Conservation (phyloP, 2,329 filamentous ascomycete species). For the Stagonosporopsis cucurbitacearum region DNA sequence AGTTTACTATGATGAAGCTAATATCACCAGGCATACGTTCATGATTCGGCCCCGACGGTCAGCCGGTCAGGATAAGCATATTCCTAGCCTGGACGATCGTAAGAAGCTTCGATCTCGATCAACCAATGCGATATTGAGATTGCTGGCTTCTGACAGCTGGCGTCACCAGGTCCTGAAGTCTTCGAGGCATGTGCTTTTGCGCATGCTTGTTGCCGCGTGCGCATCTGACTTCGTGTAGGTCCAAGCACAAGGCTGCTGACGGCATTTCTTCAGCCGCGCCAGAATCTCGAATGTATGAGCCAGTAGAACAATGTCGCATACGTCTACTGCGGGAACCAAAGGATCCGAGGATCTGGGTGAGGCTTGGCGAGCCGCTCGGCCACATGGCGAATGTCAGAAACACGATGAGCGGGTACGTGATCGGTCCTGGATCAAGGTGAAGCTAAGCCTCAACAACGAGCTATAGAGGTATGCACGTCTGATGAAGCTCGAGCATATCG, state of each 20-base stretch:
- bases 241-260: constrained; percentile 10
- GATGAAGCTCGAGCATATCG: background rate
- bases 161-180: constrained; percentile 1
- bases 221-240: constrained; percentile 2
- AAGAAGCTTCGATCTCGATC: constrained; percentile 5
- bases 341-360: constrained; percentile 9
- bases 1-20: background rate
- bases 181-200: background rate
- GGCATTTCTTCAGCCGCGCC: constrained; percentile 5
- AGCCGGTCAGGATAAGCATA: constrained; percentile 10
- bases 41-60: background rate
- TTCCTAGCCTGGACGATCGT: constrained; percentile 12
- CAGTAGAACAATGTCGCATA: background rate
- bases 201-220: background rate
- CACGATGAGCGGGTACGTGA: background rate
- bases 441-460: background rate
- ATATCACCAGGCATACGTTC: background rate
- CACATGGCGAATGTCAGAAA: background rate
- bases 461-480: background rate
- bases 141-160: constrained; percentile 1
- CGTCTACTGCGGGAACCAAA: background rate
- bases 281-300: constrained; percentile 1
- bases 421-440: background rate
- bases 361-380: constrained; percentile 6
- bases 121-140: background rate